These are phyloP conservation scores for Prototheca stagnorum DNA, from an alignment of 163 green algal species.

Conservation along the genomic window DNA sequence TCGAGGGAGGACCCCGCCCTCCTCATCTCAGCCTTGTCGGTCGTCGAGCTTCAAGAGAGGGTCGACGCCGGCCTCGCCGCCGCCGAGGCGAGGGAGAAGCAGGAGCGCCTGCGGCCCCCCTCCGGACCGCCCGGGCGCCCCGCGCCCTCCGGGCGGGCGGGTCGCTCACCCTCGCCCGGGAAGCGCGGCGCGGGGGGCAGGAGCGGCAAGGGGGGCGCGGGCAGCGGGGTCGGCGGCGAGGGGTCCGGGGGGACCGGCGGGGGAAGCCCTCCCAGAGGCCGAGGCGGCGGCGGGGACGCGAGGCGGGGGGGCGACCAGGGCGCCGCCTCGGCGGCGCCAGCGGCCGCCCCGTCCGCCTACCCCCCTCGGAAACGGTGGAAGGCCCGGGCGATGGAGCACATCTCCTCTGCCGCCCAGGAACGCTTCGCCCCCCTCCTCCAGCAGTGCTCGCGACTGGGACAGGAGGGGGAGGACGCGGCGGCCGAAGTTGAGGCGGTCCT, in stretches of 20 bases:
- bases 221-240: not conserved
- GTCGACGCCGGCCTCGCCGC: slow-evolving; percentile 47
- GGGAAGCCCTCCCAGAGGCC: not conserved
- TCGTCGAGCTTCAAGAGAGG: slow-evolving; percentile 68
- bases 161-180: no score
- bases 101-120: not conserved
- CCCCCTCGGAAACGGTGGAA: slow-evolving; percentile 26
- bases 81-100: slow-evolving; percentile 7
- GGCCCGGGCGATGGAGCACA: slow-evolving; percentile 24
- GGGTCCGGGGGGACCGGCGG: not conserved
- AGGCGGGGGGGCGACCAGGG: not conserved
- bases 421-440: slow-evolving; percentile 29
- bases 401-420: slow-evolving; percentile 25
- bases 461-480: slow-evolving; percentile 23
- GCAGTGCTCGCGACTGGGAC: slow-evolving; percentile 24
- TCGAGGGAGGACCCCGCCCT: slow-evolving; percentile 31
- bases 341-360: not conserved
- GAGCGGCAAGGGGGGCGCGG: no score
- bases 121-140: no score
- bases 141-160: no score
- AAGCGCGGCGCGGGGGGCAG: no score
- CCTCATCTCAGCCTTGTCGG: slow-evolving; percentile 52
- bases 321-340: not conserved
- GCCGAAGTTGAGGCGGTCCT: slow-evolving; percentile 20
- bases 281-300: not conserved